A percentile compares a stretch with the other conserved stretches of the same genome.
Evolutionary conservation across 2,329 filamentous ascomycete genomes (phyloP).

Genomic region (Cercospora sp.): DNA sequence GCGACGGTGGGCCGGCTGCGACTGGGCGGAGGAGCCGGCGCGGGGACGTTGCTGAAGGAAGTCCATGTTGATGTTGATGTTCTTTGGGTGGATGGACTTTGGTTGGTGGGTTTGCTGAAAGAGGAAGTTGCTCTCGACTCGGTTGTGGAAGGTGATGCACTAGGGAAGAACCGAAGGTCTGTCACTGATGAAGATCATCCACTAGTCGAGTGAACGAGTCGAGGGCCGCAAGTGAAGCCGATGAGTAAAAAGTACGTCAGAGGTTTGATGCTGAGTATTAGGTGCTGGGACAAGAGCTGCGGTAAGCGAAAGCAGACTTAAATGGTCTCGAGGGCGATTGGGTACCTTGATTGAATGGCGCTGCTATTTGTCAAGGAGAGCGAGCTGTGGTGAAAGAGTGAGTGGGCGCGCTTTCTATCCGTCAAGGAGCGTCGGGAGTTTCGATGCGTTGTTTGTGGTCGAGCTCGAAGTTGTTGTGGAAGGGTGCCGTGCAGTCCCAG

Average conservation of each 20-base stretch:
- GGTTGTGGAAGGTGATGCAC: background rate
- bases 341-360: background rate
- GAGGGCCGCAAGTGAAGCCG: background rate
- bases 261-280: background rate
- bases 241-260: background rate
- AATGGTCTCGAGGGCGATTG: background rate
- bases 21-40: constrained; percentile 10
- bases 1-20: constrained; percentile 33
- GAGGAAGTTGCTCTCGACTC: background rate
- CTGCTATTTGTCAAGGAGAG: background rate
- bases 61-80: constrained; percentile 5
- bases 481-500: background rate
- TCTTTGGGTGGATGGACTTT: background rate
- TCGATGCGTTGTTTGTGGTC: constrained; percentile 6
- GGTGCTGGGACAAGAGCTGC: background rate
- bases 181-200: background rate
- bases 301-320: background rate
- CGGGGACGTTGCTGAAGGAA: constrained; percentile 9
- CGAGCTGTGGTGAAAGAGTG: background rate
- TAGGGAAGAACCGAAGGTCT: background rate
- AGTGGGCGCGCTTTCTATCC: background rate
- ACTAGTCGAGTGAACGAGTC: background rate
- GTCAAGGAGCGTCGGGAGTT: constrained; percentile 10
- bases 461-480: background rate
- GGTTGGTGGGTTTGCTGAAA: background rate